Evolutionary conservation across 2,329 filamentous ascomycete species (phyloP).

Genomic region (Colletotrichum tanaceti): DNA sequence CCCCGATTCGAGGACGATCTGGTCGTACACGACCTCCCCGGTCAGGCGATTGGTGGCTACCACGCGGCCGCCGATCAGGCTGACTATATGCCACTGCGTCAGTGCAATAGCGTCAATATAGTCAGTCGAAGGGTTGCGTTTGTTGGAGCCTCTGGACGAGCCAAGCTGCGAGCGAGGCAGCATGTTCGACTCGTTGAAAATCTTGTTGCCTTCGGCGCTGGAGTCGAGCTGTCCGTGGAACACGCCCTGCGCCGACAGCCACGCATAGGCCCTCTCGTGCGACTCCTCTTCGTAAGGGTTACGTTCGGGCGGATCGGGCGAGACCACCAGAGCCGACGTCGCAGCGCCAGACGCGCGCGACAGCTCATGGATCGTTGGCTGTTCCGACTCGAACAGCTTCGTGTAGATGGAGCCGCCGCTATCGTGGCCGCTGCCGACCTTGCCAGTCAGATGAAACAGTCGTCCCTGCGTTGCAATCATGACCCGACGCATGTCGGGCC

Average conservation of each 20-base stretch:
- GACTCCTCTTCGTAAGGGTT: conserved; percentile 65
- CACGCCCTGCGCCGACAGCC: conserved; percentile 88
- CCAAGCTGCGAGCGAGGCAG: conserved; percentile 77
- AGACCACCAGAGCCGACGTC: conserved; percentile 77
- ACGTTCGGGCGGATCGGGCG: conserved; percentile 75
- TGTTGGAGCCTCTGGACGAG: conserved; percentile 52
- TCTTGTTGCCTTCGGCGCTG: conserved; percentile 73
- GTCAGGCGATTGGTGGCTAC: conserved; percentile 90
- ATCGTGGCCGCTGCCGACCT: conserved; percentile 79
- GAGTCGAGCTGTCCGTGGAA: conserved; percentile 85
- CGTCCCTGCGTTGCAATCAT: conserved; percentile 82
- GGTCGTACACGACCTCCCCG: conserved; percentile 86
- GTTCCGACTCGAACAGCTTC: conserved; percentile 87
- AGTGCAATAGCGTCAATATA: conserved; percentile 83
- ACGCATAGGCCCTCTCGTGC: conserved; percentile 83
- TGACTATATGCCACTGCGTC: conserved; percentile 93
- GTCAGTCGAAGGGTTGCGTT: conserved; percentile 75
- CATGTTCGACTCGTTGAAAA: conserved; percentile 84
- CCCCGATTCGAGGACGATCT: conserved; percentile 82
- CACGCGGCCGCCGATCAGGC: conserved; percentile 83
- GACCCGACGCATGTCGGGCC: conserved; percentile 79
- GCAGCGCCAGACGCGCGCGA: conserved; percentile 68
- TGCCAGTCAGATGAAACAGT: conserved; percentile 84
- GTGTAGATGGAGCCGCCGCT: conserved; percentile 88
- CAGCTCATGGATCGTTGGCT: conserved; percentile 80